phyloP scores from a whole-genome alignment of 495 filamentous ascomycete genomes.

The Penicillium samsonianum region DNA sequence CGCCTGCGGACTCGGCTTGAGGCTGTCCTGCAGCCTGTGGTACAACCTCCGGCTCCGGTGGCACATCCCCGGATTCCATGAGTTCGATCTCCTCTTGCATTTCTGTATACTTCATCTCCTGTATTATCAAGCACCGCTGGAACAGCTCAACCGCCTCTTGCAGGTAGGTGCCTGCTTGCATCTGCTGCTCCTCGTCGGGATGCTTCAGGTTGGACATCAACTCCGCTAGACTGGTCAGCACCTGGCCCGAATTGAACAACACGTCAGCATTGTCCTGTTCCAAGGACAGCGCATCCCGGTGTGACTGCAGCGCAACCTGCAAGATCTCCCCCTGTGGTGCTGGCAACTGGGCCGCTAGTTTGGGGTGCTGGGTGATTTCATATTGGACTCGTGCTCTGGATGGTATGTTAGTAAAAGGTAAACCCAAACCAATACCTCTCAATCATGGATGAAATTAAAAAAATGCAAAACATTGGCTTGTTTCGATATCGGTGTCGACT shows the following conservation, averaged over 20 bases:
- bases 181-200: constrained; percentile 40
- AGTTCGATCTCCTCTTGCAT: constrained; percentile 47
- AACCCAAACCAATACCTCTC: constrained; percentile 14
- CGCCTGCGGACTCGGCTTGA: constrained; percentile 26
- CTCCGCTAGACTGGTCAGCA: constrained; percentile 65
- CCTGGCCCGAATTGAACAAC: constrained; percentile 70
- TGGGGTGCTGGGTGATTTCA: constrained; percentile 62
- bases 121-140: constrained; percentile 59
- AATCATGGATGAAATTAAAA: constrained; percentile 9
- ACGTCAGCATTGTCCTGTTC: constrained; percentile 63
- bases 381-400: constrained; percentile 63
- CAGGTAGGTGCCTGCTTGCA: constrained; percentile 48
- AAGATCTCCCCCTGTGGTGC: constrained; percentile 53
- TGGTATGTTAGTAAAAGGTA: background rate
- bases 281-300: constrained; percentile 58
- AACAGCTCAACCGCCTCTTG: constrained; percentile 66
- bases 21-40: constrained; percentile 15
- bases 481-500: background rate
- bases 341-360: constrained; percentile 55
- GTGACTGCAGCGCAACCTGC: constrained; percentile 58
- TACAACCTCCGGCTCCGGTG: constrained; percentile 21
- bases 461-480: background rate
- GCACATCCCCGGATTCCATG: constrained; percentile 42
- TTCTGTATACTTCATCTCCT: constrained; percentile 58
- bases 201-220: constrained; percentile 50